Conservation (phyloP, 73 alveolate genomes). For the Strombidium stylifer region DNA sequence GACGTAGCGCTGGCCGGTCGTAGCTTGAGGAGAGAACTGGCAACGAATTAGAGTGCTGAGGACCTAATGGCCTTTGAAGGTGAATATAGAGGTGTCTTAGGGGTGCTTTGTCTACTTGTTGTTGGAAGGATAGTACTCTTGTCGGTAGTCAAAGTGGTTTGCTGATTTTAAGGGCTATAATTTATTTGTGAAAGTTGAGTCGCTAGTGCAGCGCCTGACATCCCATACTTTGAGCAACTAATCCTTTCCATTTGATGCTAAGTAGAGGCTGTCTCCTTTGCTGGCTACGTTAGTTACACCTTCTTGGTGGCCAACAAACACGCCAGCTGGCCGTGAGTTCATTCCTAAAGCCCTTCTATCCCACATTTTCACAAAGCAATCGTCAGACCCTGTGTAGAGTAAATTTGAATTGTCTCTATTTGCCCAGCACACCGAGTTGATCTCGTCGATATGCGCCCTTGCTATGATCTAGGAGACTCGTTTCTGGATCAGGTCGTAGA, state of each 20-base stretch:
- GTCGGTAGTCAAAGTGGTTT: background rate
- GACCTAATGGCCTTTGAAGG: conserved; percentile 65
- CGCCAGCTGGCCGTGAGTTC: background rate
- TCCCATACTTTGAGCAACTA: conserved; percentile 18
- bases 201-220: too few relatives aligned
- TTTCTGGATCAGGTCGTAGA: background rate
- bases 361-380: conserved; percentile 1
- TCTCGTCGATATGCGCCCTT: background rate
- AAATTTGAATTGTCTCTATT: background rate
- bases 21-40: conserved; percentile 62
- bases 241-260: conserved; percentile 25
- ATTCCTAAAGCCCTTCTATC: background rate
- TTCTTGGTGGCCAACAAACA: conserved; percentile 13
- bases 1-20: conserved; percentile 64
- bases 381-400: conserved; percentile 9
- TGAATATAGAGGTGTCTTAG: conserved; percentile 44
- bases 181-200: too few relatives aligned
- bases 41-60: conserved; percentile 57
- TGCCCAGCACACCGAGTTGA: background rate
- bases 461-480: background rate
- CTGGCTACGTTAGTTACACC: conserved; percentile 9
- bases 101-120: background rate
- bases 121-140: background rate
- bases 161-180: background rate
- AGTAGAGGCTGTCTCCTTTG: conserved; percentile 3